Conservation (phyloP, 345 rosid species). For the Cardamine occulta region DNA sequence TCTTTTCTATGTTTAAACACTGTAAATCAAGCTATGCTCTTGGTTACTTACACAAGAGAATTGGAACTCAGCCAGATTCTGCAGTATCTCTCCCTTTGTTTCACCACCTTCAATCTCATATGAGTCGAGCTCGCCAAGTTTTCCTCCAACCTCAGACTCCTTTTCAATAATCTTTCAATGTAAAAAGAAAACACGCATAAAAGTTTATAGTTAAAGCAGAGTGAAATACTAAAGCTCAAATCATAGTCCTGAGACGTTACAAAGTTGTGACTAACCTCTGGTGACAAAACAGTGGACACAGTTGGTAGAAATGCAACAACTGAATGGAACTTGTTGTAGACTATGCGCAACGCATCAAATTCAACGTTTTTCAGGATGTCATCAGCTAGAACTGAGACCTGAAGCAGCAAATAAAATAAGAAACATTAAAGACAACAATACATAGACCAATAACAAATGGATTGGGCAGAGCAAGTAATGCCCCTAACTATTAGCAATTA, state of each 20-base stretch:
- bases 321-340: constrained; percentile 90
- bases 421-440: constrained; percentile 2
- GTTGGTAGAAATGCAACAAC: constrained; percentile 81
- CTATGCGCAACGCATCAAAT: constrained; percentile 84
- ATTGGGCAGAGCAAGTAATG: neutral
- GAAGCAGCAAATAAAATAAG: constrained; percentile 35
- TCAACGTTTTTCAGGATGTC: constrained; percentile 94
- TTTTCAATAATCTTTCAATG: constrained; percentile 73
- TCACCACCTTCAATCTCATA: constrained; percentile 98
- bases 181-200: neutral
- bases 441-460: neutral
- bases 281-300: constrained; percentile 81
- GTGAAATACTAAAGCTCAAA: neutral
- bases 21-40: neutral
- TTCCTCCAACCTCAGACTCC: constrained; percentile 87
- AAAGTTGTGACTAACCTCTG: constrained; percentile 60
- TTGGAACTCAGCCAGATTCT: constrained; percentile 93
- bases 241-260: constrained; percentile 27
- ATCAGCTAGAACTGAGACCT: constrained; percentile 97
- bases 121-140: constrained; percentile 85
- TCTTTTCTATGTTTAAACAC: neutral
- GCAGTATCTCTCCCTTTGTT: constrained; percentile 89
- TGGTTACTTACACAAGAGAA: constrained; percentile 87
- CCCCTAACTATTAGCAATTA: constrained; percentile 1
- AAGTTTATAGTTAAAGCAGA: constrained; percentile 20